A percentile compares a stretch with the other conserved stretches of the same genome.
These are phyloP conservation scores for Xylaria venustula DNA, from an alignment of 495 filamentous ascomycete genomes.

Conservation along the genomic window DNA sequence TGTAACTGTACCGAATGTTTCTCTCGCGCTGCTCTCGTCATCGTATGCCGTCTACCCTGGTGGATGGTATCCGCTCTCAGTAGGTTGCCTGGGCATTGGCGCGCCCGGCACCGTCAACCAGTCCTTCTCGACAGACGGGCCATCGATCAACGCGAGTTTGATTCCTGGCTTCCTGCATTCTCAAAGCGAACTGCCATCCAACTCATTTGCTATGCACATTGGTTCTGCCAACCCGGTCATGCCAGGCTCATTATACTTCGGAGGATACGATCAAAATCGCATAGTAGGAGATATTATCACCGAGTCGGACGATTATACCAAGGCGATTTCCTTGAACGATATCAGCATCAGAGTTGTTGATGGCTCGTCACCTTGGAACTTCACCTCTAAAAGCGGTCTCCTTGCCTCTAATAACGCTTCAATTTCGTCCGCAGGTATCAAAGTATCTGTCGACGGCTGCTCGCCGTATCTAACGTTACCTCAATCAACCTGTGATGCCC, in stretches of 20 bases:
- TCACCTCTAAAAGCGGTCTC: conserved; percentile 34
- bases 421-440: conserved; percentile 18
- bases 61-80: conserved; percentile 33
- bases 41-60: conserved; percentile 31
- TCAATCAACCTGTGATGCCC: conserved; percentile 47
- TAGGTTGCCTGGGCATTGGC: conserved; percentile 36
- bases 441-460: conserved; percentile 35
- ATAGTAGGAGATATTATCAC: conserved; percentile 31
- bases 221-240: conserved; percentile 44
- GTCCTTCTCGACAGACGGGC: conserved; percentile 20
- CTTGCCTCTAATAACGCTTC: conserved; percentile 35
- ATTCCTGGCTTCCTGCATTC: conserved; percentile 31
- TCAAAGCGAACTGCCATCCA: conserved; percentile 41
- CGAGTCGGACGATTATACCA: conserved; percentile 29
- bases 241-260: conserved; percentile 45
- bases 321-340: conserved; percentile 36
- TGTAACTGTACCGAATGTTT: conserved; percentile 20
- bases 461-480: conserved; percentile 53
- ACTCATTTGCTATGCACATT: conserved; percentile 55
- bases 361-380: conserved; percentile 44
- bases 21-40: conserved; percentile 19
- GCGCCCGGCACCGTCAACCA: conserved; percentile 32
- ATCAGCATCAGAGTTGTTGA: conserved; percentile 41
- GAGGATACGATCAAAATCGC: conserved; percentile 52
- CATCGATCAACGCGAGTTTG: conserved; percentile 34